These are phyloP conservation scores for Sporothrix humicola DNA, from an alignment of 2,329 filamentous ascomycete genomes.

Conservation along the genomic window DNA sequence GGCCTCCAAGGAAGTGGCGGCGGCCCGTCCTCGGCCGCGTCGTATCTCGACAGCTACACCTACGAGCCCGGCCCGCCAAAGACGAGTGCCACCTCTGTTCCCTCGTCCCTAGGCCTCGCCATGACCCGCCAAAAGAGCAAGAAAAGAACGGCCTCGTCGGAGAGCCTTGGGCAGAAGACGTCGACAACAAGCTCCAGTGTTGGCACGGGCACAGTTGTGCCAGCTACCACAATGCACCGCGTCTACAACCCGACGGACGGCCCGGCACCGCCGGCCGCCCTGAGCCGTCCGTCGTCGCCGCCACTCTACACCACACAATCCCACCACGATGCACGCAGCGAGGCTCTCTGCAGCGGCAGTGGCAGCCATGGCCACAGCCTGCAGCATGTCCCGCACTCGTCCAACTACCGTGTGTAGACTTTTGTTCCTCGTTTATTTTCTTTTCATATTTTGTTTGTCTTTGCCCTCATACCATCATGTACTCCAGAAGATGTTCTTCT, in stretches of 20 bases:
- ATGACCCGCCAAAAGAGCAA: conserved; percentile 23
- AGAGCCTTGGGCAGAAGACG: conserved; percentile 2
- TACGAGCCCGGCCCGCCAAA: conserved; percentile 18
- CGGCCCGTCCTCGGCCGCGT: background rate
- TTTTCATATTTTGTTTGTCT: background rate
- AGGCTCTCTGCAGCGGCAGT: background rate
- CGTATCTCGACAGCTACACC: conserved; percentile 32
- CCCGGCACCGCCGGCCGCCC: background rate
- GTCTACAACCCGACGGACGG: conserved; percentile 26
- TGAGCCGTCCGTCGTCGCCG: conserved; percentile 8
- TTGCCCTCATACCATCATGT: too few relatives aligned
- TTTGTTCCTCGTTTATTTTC: background rate
- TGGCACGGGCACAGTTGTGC: background rate
- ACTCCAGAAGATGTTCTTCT: background rate
- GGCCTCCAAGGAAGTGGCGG: conserved; percentile 25
- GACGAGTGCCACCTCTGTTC: background rate
- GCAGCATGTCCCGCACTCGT: background rate
- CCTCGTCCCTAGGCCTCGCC: background rate
- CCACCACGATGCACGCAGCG: background rate
- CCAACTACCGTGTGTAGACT: background rate
- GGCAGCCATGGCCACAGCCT: background rate
- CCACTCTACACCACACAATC: background rate
- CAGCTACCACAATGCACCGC: background rate
- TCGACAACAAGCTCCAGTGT: too few relatives aligned
- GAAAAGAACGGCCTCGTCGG: background rate